These are phyloP conservation scores for Pseudogymnoascus sp. DNA, from an alignment of 2,329 filamentous ascomycete genomes.

Conservation along the genomic window DNA sequence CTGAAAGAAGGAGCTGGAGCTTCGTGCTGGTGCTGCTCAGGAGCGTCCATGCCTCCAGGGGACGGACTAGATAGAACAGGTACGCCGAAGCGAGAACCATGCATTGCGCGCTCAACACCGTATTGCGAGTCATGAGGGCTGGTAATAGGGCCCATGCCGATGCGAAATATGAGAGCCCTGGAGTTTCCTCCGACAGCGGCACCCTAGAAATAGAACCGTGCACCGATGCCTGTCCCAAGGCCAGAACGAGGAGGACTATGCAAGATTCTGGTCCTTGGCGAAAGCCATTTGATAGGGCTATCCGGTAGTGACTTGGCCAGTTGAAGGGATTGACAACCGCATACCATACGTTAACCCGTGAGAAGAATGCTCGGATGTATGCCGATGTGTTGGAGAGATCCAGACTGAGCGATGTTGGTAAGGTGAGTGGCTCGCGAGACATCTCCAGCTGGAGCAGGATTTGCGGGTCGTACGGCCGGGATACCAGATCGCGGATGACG, in stretches of 20 bases:
- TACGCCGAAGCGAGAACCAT: slow-evolving; percentile 76
- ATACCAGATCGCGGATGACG: slow-evolving; percentile 69
- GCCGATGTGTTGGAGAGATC: slow-evolving; percentile 67
- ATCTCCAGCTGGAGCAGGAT: slow-evolving; percentile 77
- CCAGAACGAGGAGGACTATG: slow-evolving; percentile 69
- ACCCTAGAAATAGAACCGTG: slow-evolving; percentile 70
- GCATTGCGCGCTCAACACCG: slow-evolving; percentile 70
- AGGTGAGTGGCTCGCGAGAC: slow-evolving; percentile 65
- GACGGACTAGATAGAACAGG: slow-evolving; percentile 73
- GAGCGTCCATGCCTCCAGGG: slow-evolving; percentile 75
- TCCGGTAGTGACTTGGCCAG: slow-evolving; percentile 69
- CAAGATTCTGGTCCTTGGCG: slow-evolving; percentile 75
- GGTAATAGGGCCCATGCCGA: slow-evolving; percentile 73
- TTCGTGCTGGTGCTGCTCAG: slow-evolving; percentile 76
- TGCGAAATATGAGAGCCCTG: slow-evolving; percentile 71
- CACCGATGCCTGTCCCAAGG: slow-evolving; percentile 68
- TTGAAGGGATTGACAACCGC: slow-evolving; percentile 78
- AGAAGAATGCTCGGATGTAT: slow-evolving; percentile 75
- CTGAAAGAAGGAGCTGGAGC: slow-evolving; percentile 68
- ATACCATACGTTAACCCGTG: slow-evolving; percentile 77
- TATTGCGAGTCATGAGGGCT: slow-evolving; percentile 72
- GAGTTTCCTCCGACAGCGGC: slow-evolving; percentile 60
- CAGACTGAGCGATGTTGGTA: slow-evolving; percentile 58
- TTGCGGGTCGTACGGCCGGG: slow-evolving; percentile 70
- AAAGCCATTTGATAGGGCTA: slow-evolving; percentile 67